Conservation (phyloP, 1,139 yeast species). For the Hyphopichia khmerensis region DNA sequence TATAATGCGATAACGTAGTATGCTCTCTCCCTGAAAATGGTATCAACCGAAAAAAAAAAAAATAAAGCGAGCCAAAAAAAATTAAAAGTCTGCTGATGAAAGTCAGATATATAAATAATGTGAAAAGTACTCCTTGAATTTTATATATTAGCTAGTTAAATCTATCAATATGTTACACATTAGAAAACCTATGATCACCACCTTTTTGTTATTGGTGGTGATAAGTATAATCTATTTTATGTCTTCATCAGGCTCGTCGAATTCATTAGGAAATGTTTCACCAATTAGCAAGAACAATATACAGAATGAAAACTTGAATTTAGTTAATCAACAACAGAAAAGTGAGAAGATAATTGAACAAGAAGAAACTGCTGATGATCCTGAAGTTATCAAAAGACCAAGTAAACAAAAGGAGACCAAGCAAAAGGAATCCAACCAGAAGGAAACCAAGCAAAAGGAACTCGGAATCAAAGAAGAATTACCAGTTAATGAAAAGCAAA, state of each 20-base stretch:
- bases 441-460: constrained; percentile 1
- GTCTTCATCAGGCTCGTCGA: constrained; percentile 20
- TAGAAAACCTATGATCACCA: constrained; percentile 25
- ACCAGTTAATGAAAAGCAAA: neutral
- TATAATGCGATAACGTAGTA: too few relatives aligned
- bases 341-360: neutral
- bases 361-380: constrained; percentile 1
- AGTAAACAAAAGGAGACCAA: neutral
- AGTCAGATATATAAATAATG: too few relatives aligned
- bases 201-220: constrained; percentile 22
- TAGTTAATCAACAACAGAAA: neutral
- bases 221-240: constrained; percentile 26
- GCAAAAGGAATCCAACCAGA: neutral
- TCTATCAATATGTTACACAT: constrained; percentile 16
- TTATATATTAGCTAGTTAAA: too few relatives aligned
- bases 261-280: constrained; percentile 21
- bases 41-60: too few relatives aligned
- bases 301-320: neutral
- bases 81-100: too few relatives aligned
- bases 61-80: too few relatives aligned
- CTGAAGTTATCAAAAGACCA: constrained; percentile 3
- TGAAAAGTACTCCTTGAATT: too few relatives aligned
- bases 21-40: too few relatives aligned
- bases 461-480: constrained; percentile 1
- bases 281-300: constrained; percentile 18